Base-by-base conservation (phyloP, 257 asterid genomes). In the Primulina huaijiensis region DNA sequence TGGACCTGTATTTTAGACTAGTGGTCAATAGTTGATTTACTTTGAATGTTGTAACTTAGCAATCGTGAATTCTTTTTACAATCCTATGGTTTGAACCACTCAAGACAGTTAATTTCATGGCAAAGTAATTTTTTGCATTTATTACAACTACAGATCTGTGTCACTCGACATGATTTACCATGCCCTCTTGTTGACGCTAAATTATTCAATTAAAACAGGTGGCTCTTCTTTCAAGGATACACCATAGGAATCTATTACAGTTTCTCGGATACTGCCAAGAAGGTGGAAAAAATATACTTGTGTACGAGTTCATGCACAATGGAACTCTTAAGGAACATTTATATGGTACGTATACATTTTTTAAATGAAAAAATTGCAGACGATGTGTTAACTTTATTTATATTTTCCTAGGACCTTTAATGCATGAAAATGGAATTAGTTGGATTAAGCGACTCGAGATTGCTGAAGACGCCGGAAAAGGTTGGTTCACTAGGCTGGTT, bases 251-350 rank as follows among this genome's bases (percentile, higher is more conserved):
- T 81, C 87, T 94, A 34, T 95, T 94, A 56, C 97, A 94, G 82
- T 94, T 91, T 82, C 85, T 91, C 58, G 99, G 99, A 75, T 94
- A 85, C 72, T 94, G 98, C 87, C 99, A 89, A 82, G 99, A 89
- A 87, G 96, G 84, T 12, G 97, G 93, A 62, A 94, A 86, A 83
- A 88, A 84, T 69, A 85, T 94, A 77, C 97, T 94, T 0, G 90
- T 91, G 33, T 94, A 91, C 8, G 99, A 94, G 88, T 94, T 94
- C 87, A 86, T 91, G 96, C 99, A 89, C 80, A 89, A 76, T 33
- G 99, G 99, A 72, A 94, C 97, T 34, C 96, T 94, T 6, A 94
- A 91, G 80, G 97, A 94, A 60, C 97, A 89, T 79, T 97, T 94
- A 38, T 89, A 94, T 25, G 93, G 98, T 88, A 75, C 77, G 71